Conservation (phyloP, 352 stramenopile species). For the Pythium volutum region DNA sequence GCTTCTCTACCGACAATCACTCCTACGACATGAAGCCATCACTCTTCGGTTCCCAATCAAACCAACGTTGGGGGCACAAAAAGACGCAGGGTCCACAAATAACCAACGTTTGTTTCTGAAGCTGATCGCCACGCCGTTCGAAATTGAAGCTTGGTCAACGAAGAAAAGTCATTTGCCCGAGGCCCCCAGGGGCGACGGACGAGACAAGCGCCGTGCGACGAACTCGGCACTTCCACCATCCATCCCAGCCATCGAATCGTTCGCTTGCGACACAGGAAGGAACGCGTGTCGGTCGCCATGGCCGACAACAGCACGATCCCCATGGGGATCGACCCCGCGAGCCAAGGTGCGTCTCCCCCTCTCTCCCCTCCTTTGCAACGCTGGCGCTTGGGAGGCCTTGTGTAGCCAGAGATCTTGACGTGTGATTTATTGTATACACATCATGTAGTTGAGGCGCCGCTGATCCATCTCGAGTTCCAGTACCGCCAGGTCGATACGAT, state of each 20-base stretch:
- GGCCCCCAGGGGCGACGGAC: neutral
- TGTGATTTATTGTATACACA: neutral
- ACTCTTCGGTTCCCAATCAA: neutral
- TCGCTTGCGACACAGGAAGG: no score
- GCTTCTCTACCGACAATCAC: neutral
- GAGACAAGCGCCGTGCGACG: neutral
- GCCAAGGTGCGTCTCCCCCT: conserved; percentile 8
- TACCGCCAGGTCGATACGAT: conserved; percentile 82
- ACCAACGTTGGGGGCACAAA: neutral
- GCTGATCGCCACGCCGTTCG: conserved; percentile 12
- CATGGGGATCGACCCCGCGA: conserved; percentile 3
- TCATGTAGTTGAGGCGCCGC: conserved; percentile 22
- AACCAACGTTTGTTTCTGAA: conserved; percentile 8
- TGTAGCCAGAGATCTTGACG: no score
- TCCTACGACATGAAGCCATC: neutral
- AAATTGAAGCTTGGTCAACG: conserved; percentile 20
- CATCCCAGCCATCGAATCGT: neutral
- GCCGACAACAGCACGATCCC: conserved; percentile 23
- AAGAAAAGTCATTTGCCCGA: neutral
- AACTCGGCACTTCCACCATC: neutral
- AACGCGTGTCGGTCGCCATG: neutral
- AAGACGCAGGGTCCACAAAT: neutral
- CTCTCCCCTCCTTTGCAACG: no score
- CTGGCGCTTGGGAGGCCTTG: no score
- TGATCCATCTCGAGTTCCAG: conserved; percentile 75